Conservation (phyloP, 495 filamentous ascomycete genomes). For the Neurospora intermedia region DNA sequence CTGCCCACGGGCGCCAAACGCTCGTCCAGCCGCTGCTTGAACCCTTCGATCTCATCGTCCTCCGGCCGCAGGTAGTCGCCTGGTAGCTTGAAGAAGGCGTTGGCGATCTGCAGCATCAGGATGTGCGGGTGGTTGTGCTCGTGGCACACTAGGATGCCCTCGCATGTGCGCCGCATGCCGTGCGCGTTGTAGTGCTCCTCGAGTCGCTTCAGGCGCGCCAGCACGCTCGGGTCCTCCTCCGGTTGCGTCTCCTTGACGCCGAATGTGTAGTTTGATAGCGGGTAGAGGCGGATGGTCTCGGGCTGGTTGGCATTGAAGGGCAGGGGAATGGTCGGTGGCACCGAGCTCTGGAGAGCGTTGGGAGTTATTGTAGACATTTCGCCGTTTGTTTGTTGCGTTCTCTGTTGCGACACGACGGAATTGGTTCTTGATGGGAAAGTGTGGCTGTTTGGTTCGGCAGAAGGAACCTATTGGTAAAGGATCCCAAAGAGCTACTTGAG, state of each 20-base stretch:
- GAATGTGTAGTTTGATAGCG: constrained; percentile 96
- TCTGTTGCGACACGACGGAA: neutral
- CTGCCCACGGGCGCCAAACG: constrained; percentile 82
- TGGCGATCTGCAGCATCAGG: constrained; percentile 96
- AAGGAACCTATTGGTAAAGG: neutral
- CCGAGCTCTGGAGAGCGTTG: constrained; percentile 57
- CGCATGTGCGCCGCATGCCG: constrained; percentile 94
- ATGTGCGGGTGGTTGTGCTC: constrained; percentile 98
- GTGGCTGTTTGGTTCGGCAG: neutral
- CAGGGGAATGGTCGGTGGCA: constrained; percentile 68
- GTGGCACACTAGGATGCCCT: constrained; percentile 93
- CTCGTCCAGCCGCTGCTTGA: constrained; percentile 86
- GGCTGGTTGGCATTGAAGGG: constrained; percentile 85
- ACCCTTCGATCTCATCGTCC: constrained; percentile 85
- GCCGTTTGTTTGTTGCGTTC: neutral
- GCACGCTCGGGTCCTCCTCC: constrained; percentile 91
- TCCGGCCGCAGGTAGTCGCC: constrained; percentile 89
- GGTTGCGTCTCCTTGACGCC: constrained; percentile 96
- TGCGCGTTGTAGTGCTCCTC: constrained; percentile 87
- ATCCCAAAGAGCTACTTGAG: neutral
- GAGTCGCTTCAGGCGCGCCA: constrained; percentile 81
- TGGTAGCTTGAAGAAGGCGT: constrained; percentile 97
- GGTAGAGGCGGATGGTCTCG: constrained; percentile 82
- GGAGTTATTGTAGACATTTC: constrained; percentile 66
- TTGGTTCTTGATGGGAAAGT: neutral